A percentile compares a stretch with the other conserved stretches of the same genome.
Evolutionary conservation across 129 eudicot genomes (phyloP).

Genomic region (Tagetes erecta): DNA sequence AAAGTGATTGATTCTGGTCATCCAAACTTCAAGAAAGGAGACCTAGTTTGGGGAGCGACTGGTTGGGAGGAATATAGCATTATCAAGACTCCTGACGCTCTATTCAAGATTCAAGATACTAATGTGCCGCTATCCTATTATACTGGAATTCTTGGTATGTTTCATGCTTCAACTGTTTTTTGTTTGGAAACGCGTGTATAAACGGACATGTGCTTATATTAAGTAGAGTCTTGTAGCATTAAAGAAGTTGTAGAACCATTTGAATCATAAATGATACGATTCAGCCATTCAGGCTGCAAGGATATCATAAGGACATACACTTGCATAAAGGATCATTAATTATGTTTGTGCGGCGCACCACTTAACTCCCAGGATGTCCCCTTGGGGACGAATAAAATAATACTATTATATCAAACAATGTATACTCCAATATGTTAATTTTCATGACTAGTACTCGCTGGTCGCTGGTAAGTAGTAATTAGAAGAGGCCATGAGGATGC

Average conservation of each 20-base stretch:
- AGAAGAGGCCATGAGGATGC: neutral
- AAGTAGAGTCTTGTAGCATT: neutral
- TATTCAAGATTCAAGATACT: slow-evolving; percentile 53
- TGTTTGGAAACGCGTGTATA: neutral
- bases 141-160: slow-evolving; percentile 73
- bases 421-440: neutral
- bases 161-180: neutral
- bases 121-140: slow-evolving; percentile 82
- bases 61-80: slow-evolving; percentile 77
- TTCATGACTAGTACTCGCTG: neutral
- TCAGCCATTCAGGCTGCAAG: neutral
- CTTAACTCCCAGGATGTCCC: too few species aligned
- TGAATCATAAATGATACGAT: neutral
- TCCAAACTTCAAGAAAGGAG: slow-evolving; percentile 61
- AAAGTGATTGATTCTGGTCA: slow-evolving; percentile 60
- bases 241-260: slow-evolving; percentile 7
- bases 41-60: slow-evolving; percentile 59
- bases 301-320: neutral
- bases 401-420: neutral
- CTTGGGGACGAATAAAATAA: too few species aligned
- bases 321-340: slow-evolving; percentile 12
- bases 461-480: neutral
- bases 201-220: neutral
- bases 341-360: neutral
- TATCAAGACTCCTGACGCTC: slow-evolving; percentile 28